Conservation (phyloP, 2,329 filamentous ascomycete species). For the Colletotrichum kahawae region DNA sequence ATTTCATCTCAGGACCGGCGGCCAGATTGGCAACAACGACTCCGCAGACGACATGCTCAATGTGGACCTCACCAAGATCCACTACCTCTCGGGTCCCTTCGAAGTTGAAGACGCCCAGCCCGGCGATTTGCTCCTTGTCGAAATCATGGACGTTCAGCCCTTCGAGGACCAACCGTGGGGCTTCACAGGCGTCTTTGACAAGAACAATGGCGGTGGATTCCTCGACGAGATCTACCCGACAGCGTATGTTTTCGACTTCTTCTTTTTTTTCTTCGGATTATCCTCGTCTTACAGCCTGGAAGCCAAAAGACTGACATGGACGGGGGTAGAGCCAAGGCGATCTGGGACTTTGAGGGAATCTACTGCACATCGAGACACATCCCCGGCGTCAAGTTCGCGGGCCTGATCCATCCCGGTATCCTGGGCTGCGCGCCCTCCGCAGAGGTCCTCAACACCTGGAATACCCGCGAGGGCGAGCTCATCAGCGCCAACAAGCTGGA, state of each 20-base stretch:
- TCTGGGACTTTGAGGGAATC: slow-evolving; percentile 63
- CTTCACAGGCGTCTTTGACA: slow-evolving; percentile 83
- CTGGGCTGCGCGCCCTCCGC: slow-evolving; percentile 85
- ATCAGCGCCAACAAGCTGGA: slow-evolving; percentile 71
- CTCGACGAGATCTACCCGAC: slow-evolving; percentile 86
- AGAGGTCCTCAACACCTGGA: slow-evolving; percentile 82
- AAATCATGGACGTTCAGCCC: slow-evolving; percentile 93
- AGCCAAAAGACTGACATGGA: background rate
- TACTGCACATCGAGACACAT: slow-evolving; percentile 86
- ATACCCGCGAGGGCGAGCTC: slow-evolving; percentile 79
- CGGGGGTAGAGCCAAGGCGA: slow-evolving; percentile 55
- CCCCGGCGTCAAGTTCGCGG: slow-evolving; percentile 84
- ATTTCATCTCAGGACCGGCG: slow-evolving; percentile 59
- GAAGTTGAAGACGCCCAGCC: slow-evolving; percentile 84
- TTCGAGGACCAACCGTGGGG: slow-evolving; percentile 88
- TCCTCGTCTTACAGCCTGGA: background rate
- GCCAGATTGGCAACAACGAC: slow-evolving; percentile 89
- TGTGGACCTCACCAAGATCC: slow-evolving; percentile 82
- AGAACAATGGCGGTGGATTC: slow-evolving; percentile 85
- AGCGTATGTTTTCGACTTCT: slow-evolving; percentile 56
- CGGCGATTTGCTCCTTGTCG: slow-evolving; percentile 83
- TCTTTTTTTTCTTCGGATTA: background rate
- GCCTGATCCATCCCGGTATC: slow-evolving; percentile 91
- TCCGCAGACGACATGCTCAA: slow-evolving; percentile 86
- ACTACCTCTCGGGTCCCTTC: slow-evolving; percentile 90